Conservation (phyloP, 2,329 filamentous ascomycete genomes). For the Fusarium setosum region DNA sequence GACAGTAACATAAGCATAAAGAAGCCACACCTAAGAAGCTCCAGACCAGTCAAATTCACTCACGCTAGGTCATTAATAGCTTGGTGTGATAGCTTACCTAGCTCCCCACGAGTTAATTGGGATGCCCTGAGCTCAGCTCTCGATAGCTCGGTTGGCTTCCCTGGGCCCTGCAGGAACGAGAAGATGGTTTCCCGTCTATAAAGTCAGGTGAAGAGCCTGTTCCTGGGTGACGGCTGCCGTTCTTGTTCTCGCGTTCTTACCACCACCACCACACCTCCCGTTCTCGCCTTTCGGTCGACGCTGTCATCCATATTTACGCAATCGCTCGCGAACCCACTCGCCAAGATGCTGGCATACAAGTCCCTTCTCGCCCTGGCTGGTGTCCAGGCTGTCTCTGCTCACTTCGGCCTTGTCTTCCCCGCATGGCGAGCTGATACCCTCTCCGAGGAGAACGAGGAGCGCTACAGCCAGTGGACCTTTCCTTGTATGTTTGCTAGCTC, state of each 20-base stretch:
- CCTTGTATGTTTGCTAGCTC: constrained; percentile 64
- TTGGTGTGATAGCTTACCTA: constrained; percentile 13
- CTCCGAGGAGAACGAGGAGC: constrained; percentile 46
- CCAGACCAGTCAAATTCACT: constrained; percentile 32
- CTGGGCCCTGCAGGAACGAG: constrained; percentile 7
- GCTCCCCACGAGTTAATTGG: constrained; percentile 7
- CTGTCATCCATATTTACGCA: constrained; percentile 1
- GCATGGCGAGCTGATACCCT: constrained; percentile 62
- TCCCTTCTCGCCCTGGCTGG: constrained; percentile 49
- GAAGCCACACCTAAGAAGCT: constrained; percentile 2
- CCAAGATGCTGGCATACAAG: constrained; percentile 46
- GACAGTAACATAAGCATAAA: constrained; percentile 17
- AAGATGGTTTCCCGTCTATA: constrained; percentile 24
- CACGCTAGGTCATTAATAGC: constrained; percentile 29
- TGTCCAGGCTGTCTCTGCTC: constrained; percentile 54
- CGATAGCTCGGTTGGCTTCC: constrained; percentile 10
- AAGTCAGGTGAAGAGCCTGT: constrained; percentile 16
- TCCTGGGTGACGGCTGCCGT: not conserved
- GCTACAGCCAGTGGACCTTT: constrained; percentile 61
- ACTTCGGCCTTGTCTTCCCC: constrained; percentile 62
- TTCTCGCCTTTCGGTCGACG: not conserved
- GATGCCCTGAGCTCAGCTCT: not conserved
- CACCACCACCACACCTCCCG: not conserved
- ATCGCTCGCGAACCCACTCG: not conserved
- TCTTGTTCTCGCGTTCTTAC: not conserved